Evolutionary conservation across 2,329 filamentous ascomycete species (phyloP).

Genomic region (Penicillium sp.): DNA sequence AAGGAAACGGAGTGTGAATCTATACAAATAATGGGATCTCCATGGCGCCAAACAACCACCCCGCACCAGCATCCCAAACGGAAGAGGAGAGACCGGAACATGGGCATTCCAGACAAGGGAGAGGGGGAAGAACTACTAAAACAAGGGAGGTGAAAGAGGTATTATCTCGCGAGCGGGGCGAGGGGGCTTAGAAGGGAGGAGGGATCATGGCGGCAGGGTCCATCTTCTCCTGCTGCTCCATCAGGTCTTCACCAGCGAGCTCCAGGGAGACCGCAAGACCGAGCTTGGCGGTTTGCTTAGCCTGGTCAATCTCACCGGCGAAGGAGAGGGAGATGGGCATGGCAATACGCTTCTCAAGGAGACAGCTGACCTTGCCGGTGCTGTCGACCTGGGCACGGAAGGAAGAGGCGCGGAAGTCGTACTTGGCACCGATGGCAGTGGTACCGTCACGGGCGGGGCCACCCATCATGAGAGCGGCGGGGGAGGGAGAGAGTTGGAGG

Average conservation of each 20-base stretch:
- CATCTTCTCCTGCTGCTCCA: conserved; percentile 73
- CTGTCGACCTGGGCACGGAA: conserved; percentile 97
- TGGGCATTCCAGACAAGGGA: conserved; percentile 32
- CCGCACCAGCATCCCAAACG: conserved; percentile 36
- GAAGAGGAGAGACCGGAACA: conserved; percentile 34
- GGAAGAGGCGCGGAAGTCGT: conserved; percentile 93
- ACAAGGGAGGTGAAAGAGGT: conserved; percentile 37
- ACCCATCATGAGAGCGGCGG: conserved; percentile 71
- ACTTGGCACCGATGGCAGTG: conserved; percentile 92
- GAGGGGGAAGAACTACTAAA: conserved; percentile 49
- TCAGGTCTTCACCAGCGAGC: conserved; percentile 78
- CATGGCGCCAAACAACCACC: conserved; percentile 41
- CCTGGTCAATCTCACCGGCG: conserved; percentile 94
- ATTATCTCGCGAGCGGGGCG: conserved; percentile 23
- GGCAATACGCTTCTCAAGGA: conserved; percentile 94
- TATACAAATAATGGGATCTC: conserved; percentile 40
- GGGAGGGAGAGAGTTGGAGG: conserved; percentile 72
- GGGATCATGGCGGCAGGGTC: conserved; percentile 46
- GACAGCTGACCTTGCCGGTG: conserved; percentile 85
- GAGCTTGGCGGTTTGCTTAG: conserved; percentile 93
- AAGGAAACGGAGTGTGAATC: conserved; percentile 34
- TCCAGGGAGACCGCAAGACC: conserved; percentile 93
- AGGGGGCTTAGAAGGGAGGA: conserved; percentile 50
- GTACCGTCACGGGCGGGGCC: conserved; percentile 80
- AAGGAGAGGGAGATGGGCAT: conserved; percentile 92